A percentile compares a stretch with the other conserved stretches of the same genome.
Conservation (phyloP, 495 filamentous ascomycete species). For the Apodospora peruviana region DNA sequence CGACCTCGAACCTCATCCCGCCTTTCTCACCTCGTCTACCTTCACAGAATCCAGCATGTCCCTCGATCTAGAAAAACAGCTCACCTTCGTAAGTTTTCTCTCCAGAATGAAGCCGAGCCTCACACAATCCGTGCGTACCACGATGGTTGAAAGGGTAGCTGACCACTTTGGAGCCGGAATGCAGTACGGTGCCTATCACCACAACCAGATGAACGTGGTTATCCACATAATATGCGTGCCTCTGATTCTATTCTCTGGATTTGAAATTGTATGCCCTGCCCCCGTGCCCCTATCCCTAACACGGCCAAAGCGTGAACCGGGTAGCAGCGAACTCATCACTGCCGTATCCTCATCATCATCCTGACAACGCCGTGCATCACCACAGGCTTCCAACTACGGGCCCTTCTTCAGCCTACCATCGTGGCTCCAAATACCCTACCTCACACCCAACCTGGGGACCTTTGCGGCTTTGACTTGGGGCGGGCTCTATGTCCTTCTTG, state of each 20-base stretch:
- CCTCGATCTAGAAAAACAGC: conserved; percentile 72
- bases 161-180: conserved; percentile 4
- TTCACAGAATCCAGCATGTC: conserved; percentile 46
- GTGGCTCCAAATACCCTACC: conserved; percentile 63
- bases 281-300: neutral
- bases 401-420: conserved; percentile 65
- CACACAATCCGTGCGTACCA: too few relatives aligned
- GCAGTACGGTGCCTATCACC: conserved; percentile 94
- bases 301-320: neutral
- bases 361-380: conserved; percentile 1
- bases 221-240: conserved; percentile 93
- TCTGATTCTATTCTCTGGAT: conserved; percentile 68
- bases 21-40: neutral
- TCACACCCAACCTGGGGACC: conserved; percentile 77
- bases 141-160: too few relatives aligned
- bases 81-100: conserved; percentile 61
- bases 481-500: conserved; percentile 81
- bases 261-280: conserved; percentile 61
- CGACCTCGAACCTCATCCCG: neutral
- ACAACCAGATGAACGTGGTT: conserved; percentile 78
- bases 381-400: conserved; percentile 71
- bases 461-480: conserved; percentile 64
- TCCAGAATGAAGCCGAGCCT: neutral
- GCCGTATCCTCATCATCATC: too few relatives aligned
- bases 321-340: neutral